Evolutionary conservation across 768 basidiomycete species (phyloP).

Genomic region (Multifurca ochricompacta): DNA sequence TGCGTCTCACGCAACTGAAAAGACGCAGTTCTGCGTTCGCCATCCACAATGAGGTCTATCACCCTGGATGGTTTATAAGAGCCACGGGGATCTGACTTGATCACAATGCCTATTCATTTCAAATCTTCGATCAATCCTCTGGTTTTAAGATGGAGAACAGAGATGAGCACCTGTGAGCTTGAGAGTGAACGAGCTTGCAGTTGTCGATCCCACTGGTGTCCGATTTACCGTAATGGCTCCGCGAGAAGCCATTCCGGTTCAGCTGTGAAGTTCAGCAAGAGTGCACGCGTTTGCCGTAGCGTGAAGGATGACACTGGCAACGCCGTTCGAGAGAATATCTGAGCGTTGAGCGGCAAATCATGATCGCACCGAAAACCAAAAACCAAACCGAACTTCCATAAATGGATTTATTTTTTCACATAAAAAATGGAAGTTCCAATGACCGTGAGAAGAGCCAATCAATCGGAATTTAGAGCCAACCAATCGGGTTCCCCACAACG

Average conservation of each 20-base stretch:
- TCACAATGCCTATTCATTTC: background rate
- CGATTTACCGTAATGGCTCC: background rate
- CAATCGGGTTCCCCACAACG: too few species aligned
- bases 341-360: background rate
- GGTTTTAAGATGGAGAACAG: background rate
- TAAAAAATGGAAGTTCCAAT: too few species aligned
- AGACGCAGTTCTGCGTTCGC: background rate
- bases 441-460: too few species aligned
- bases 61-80: slow-evolving; percentile 1
- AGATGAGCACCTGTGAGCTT: background rate
- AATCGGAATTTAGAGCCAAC: too few species aligned
- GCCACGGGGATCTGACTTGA: slow-evolving; percentile 3
- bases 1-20: slow-evolving; percentile 2
- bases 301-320: background rate
- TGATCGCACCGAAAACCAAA: too few species aligned
- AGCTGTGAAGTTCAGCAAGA: background rate
- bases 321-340: too few species aligned
- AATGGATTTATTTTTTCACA: too few species aligned
- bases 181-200: background rate
- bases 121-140: background rate
- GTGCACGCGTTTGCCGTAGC: background rate
- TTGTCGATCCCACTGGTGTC: background rate
- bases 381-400: too few species aligned
- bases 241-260: background rate
- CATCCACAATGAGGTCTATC: slow-evolving; percentile 7